Evolutionary conservation across 108 stramenopile species (phyloP).

Genomic region (Stephanodiscus triporus): DNA sequence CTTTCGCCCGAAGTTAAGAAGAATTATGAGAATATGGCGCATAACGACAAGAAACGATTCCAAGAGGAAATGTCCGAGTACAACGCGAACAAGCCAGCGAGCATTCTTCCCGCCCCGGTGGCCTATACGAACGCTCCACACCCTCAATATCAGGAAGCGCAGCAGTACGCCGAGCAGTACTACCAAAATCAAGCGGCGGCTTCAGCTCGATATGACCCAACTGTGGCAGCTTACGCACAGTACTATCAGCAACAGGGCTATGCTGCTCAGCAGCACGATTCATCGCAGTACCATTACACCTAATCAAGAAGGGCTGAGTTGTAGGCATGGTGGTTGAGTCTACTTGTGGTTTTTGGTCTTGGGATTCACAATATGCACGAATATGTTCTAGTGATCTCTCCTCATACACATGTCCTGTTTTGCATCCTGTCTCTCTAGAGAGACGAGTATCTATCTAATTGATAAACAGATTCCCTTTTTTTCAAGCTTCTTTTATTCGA

Average conservation of each 20-base stretch:
- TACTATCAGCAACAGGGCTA: slow-evolving; percentile 33
- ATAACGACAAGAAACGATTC: slow-evolving; percentile 67
- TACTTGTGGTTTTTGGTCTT: too few species aligned
- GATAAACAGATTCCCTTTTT: too few species aligned
- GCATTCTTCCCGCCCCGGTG: neutral
- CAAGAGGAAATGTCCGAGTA: slow-evolving; percentile 56
- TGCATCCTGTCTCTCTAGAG: neutral
- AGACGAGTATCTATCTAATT: neutral
- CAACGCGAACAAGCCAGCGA: slow-evolving; percentile 20
- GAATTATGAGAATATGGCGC: slow-evolving; percentile 64
- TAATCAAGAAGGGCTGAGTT: neutral
- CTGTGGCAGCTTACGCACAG: slow-evolving; percentile 22
- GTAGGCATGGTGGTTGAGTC: too few species aligned
- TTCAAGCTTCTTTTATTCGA: too few species aligned
- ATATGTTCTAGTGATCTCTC: too few species aligned
- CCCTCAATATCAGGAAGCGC: slow-evolving; percentile 18
- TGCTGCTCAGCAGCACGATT: slow-evolving; percentile 1
- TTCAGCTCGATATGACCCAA: slow-evolving; percentile 21
- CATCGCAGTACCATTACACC: slow-evolving; percentile 3
- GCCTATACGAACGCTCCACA: neutral
- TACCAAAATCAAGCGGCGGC: slow-evolving; percentile 7
- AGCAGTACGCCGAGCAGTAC: slow-evolving; percentile 25
- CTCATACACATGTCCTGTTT: too few species aligned
- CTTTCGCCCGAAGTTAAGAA: slow-evolving; percentile 68
- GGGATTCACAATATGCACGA: too few species aligned